Conservation (phyloP, 768 basidiomycete genomes). For the Tulasnella sp. region DNA sequence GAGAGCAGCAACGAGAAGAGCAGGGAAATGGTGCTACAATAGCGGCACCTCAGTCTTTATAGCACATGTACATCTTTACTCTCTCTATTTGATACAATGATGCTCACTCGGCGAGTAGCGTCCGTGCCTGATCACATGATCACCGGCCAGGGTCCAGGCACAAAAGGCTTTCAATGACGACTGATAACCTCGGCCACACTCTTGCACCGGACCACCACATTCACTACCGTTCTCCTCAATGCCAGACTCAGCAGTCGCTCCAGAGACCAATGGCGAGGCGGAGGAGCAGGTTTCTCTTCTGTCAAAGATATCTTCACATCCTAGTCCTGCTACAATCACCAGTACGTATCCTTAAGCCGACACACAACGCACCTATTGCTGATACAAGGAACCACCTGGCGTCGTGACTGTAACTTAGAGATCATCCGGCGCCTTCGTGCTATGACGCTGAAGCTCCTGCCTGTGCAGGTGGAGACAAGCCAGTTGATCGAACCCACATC, state of each 20-base stretch:
- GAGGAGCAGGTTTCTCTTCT: constrained; percentile 40
- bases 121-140: too few relatives aligned
- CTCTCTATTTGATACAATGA: too few relatives aligned
- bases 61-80: too few relatives aligned
- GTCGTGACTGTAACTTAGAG: constrained; percentile 35
- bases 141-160: too few relatives aligned
- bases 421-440: constrained; percentile 71
- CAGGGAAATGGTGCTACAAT: too few relatives aligned
- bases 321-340: constrained; percentile 62
- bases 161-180: too few relatives aligned
- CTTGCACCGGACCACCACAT: too few relatives aligned
- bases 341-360: constrained; percentile 38
- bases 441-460: constrained; percentile 63
- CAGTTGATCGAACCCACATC: constrained; percentile 66
- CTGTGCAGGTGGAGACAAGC: constrained; percentile 62
- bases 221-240: too few relatives aligned
- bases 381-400: not conserved
- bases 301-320: constrained; percentile 39
- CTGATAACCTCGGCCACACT: too few relatives aligned
- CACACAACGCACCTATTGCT: not conserved
- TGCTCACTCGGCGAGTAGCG: too few relatives aligned
- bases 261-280: not conserved
- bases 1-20: constrained; percentile 16
- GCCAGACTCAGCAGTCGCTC: too few relatives aligned
- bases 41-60: too few relatives aligned